A percentile compares a stretch with the other conserved stretches of the same genome.
Evolutionary conservation across 306 rosid genomes (phyloP).

Genomic region (Oxytropis ochrocephala): DNA sequence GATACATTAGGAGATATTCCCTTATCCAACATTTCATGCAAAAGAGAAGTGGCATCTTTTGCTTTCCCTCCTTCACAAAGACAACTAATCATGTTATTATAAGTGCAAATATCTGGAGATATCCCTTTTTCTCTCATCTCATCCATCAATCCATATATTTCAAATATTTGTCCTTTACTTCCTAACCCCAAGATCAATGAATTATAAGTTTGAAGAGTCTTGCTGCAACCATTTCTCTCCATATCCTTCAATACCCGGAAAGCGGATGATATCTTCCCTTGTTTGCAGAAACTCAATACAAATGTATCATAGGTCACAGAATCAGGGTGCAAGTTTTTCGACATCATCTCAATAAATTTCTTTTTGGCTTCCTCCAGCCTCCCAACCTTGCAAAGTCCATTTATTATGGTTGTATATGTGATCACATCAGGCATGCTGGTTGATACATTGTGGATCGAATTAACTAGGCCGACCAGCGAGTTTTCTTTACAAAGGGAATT

Average conservation of each 20-base stretch:
- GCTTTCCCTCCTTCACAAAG: slow-evolving; percentile 73
- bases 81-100: slow-evolving; percentile 63
- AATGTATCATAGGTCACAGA: slow-evolving; percentile 59
- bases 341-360: slow-evolving; percentile 74
- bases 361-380: slow-evolving; percentile 86
- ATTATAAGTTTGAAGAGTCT: slow-evolving; percentile 84
- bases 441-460: slow-evolving; percentile 40
- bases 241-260: slow-evolving; percentile 89
- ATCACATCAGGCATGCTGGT: slow-evolving; percentile 65
- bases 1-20: slow-evolving; percentile 67
- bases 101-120: slow-evolving; percentile 59
- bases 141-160: slow-evolving; percentile 86
- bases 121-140: slow-evolving; percentile 89
- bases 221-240: slow-evolving; percentile 92
- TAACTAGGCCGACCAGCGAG: slow-evolving; percentile 53
- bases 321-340: slow-evolving; percentile 70
- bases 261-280: slow-evolving; percentile 83
- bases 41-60: slow-evolving; percentile 70
- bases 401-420: slow-evolving; percentile 68
- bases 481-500: slow-evolving; percentile 59
- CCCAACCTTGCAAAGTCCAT: slow-evolving; percentile 75
- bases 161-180: slow-evolving; percentile 64
- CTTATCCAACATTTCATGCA: slow-evolving; percentile 85
- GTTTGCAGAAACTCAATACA: slow-evolving; percentile 61
- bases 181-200: slow-evolving; percentile 77